phyloP scores from a whole-genome alignment of 2,329 filamentous ascomycete genomes.

The Botrytis porri region DNA sequence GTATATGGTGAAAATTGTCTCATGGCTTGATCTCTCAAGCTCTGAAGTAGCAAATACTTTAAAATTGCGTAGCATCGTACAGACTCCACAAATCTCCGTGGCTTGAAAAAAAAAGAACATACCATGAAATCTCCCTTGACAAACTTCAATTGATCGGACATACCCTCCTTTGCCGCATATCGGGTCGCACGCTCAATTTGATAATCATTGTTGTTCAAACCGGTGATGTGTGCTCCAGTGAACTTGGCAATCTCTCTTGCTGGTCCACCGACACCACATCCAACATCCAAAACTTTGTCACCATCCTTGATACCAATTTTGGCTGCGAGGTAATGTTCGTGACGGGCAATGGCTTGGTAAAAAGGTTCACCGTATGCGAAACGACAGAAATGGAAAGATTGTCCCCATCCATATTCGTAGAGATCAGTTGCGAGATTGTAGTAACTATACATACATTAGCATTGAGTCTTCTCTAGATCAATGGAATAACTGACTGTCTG shows the following conservation, averaged over 20 bases:
- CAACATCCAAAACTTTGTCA: conserved; percentile 92
- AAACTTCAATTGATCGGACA: conserved; percentile 76
- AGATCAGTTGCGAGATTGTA: conserved; percentile 96
- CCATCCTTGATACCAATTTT: conserved; percentile 80
- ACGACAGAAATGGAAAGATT: conserved; percentile 96
- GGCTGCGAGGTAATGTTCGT: conserved; percentile 96
- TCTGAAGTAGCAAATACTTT: conserved; percentile 15
- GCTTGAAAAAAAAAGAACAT: conserved; percentile 26
- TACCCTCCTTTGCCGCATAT: conserved; percentile 78
- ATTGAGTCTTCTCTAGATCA: not conserved
- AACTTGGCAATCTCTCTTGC: conserved; percentile 97
- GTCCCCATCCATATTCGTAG: conserved; percentile 96
- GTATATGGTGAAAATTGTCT: conserved; percentile 11
- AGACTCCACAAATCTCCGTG: not conserved
- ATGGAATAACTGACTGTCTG: conserved; percentile 65
- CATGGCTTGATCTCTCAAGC: conserved; percentile 5
- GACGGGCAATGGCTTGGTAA: conserved; percentile 85
- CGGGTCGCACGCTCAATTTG: conserved; percentile 90
- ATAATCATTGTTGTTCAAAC: conserved; percentile 99
- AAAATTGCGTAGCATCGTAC: conserved; percentile 6
- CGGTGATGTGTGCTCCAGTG: conserved; percentile 81
- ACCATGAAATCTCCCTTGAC: conserved; percentile 97
- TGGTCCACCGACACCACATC: conserved; percentile 93
- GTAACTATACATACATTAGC: conserved; percentile 57
- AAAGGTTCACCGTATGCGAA: conserved; percentile 86